Conservation (phyloP, 768 basidiomycete genomes). For the Kwoniella sp. region DNA sequence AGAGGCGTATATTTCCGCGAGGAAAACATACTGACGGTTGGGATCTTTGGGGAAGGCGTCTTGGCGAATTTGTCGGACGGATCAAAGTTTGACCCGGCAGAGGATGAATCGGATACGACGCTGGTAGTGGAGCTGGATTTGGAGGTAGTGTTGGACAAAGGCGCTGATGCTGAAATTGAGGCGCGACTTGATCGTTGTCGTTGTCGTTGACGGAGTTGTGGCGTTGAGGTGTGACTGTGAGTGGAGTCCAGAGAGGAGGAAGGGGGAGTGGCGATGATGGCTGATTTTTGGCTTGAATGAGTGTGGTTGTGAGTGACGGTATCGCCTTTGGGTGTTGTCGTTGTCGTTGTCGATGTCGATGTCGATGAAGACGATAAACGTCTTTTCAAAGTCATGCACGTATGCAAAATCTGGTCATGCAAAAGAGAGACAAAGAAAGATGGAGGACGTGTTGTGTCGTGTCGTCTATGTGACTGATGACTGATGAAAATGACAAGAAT, state of each 20-base stretch:
- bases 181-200: neutral
- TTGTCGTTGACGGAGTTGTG: constrained; percentile 1
- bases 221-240: neutral
- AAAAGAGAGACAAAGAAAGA: no score
- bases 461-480: no score
- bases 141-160: neutral
- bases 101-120: neutral
- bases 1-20: constrained; percentile 51
- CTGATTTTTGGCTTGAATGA: neutral
- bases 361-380: neutral
- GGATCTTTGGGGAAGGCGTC: constrained; percentile 22
- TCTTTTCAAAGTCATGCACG: neutral
- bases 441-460: no score
- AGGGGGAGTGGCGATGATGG: constrained; percentile 4
- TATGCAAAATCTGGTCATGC: no score
- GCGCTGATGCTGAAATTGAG: neutral
- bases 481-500: no score
- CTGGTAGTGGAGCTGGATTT: constrained; percentile 8
- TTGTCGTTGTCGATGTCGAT: neutral
- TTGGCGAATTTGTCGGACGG: neutral
- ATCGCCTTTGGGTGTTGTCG: neutral
- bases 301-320: constrained; percentile 13
- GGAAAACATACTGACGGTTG: constrained; percentile 43
- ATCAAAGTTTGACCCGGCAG: neutral
- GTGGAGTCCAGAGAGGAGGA: neutral